These are phyloP conservation scores for Suillus sp. DNA, from an alignment of 768 basidiomycete species.

Conservation along the genomic window DNA sequence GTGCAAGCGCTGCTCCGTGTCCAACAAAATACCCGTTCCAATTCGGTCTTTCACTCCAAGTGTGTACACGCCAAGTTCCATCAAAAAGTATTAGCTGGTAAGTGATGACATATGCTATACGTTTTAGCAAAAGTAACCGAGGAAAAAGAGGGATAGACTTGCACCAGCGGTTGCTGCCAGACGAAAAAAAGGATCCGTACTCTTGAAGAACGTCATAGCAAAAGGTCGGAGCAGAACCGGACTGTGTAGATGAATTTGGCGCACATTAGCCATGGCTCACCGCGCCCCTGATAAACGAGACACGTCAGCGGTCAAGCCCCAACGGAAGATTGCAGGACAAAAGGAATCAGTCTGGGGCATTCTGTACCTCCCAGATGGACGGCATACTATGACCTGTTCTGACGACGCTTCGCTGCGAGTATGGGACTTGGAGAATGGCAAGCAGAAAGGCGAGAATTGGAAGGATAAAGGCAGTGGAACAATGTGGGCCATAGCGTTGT, in stretches of 20 bases:
- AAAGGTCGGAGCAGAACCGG: neutral
- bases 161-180: neutral
- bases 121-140: neutral
- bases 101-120: neutral
- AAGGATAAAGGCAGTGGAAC: neutral
- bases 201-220: neutral
- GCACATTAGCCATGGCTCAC: neutral
- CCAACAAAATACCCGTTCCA: neutral
- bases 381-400: neutral
- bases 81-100: neutral
- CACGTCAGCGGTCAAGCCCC: neutral
- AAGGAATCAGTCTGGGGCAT: neutral
- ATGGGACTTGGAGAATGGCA: slow-evolving; percentile 4
- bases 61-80: neutral
- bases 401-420: neutral
- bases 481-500: neutral
- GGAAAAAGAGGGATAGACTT: neutral
- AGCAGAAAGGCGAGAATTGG: neutral
- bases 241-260: neutral
- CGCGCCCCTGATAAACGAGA: neutral
- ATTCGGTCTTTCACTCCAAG: neutral
- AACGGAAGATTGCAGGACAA: neutral
- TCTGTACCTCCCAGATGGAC: neutral
- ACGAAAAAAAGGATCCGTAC: neutral
- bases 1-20: neutral